phyloP scores from a whole-genome alignment of 2,329 filamentous ascomycete species.

The Colletotrichum sp. region DNA sequence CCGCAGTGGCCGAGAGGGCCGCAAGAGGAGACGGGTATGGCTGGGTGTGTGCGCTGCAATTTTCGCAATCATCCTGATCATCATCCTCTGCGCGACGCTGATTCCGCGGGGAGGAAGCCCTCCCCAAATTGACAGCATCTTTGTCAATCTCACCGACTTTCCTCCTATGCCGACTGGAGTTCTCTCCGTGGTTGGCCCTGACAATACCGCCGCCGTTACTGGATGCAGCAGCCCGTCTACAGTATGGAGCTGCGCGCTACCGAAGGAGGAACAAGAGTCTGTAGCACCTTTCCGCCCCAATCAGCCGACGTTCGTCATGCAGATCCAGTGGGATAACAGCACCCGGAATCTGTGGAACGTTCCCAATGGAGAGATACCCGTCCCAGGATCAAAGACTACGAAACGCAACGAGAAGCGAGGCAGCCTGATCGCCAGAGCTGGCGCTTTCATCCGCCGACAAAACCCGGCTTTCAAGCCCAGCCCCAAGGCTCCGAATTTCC shows the following conservation, averaged over 20 bases:
- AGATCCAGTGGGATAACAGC: slow-evolving; percentile 76
- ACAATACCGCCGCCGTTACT: slow-evolving; percentile 66
- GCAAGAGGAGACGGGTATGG: slow-evolving; percentile 67
- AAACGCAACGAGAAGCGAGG: neutral
- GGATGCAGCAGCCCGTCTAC: slow-evolving; percentile 76
- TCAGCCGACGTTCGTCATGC: slow-evolving; percentile 79
- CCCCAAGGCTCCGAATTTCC: slow-evolving; percentile 63
- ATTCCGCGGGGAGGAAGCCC: slow-evolving; percentile 38
- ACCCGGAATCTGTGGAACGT: slow-evolving; percentile 56
- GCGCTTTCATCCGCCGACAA: slow-evolving; percentile 20
- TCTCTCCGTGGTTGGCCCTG: slow-evolving; percentile 76
- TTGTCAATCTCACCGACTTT: slow-evolving; percentile 86
- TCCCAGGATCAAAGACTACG: slow-evolving; percentile 17
- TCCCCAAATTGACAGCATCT: slow-evolving; percentile 51
- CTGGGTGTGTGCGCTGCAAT: slow-evolving; percentile 55
- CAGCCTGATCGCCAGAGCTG: slow-evolving; percentile 17
- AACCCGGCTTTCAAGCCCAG: slow-evolving; percentile 49
- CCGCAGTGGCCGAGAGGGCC: slow-evolving; percentile 65
- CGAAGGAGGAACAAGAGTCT: slow-evolving; percentile 74
- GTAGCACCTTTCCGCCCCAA: slow-evolving; percentile 68
- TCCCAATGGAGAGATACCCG: slow-evolving; percentile 40
- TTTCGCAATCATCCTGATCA: slow-evolving; percentile 57
- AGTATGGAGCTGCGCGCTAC: slow-evolving; percentile 85
- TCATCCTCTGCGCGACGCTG: slow-evolving; percentile 65
- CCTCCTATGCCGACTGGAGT: slow-evolving; percentile 87